Percentiles rank a stretch among this genome's conserved stretches.
Conservation (phyloP, 2,329 filamentous ascomycete genomes). For the Cadophora malorum region DNA sequence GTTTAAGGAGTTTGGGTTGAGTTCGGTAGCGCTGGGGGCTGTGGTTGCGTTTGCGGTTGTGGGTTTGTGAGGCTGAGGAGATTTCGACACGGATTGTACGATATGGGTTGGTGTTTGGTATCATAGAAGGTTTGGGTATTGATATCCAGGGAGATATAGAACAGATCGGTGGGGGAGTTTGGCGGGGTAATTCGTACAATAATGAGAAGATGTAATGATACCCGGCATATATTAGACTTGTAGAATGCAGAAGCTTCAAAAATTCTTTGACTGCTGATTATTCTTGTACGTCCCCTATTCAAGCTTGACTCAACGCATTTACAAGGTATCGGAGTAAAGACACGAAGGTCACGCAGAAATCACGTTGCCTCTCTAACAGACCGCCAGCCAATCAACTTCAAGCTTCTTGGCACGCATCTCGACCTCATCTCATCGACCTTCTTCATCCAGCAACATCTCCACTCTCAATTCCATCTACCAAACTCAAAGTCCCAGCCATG, state of each 20-base stretch:
- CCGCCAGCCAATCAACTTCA: background rate
- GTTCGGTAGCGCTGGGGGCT: background rate
- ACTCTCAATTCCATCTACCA: background rate
- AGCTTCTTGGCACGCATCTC: constrained; percentile 6
- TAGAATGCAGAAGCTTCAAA: background rate
- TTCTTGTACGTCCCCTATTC: too few relatives aligned
- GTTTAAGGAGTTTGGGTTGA: background rate
- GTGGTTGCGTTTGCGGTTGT: constrained; percentile 1
- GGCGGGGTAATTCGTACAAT: background rate
- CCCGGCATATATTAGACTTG: background rate
- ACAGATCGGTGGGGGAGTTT: background rate
- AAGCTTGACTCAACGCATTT: too few relatives aligned
- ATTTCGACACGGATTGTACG: too few relatives aligned
- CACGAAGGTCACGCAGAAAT: background rate
- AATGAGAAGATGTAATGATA: background rate
- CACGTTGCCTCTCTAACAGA: background rate
- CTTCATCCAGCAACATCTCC: constrained; percentile 6
- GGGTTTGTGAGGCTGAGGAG: background rate
- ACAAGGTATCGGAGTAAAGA: too few relatives aligned
- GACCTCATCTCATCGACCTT: constrained; percentile 15
- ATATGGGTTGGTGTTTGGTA: background rate
- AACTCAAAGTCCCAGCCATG: constrained; percentile 1
- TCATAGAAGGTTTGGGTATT: background rate
- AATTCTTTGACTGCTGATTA: too few relatives aligned
- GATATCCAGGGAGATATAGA: background rate